These are phyloP conservation scores for Plantago elongata DNA, from an alignment of 257 asterid species.

Conservation along the genomic window DNA sequence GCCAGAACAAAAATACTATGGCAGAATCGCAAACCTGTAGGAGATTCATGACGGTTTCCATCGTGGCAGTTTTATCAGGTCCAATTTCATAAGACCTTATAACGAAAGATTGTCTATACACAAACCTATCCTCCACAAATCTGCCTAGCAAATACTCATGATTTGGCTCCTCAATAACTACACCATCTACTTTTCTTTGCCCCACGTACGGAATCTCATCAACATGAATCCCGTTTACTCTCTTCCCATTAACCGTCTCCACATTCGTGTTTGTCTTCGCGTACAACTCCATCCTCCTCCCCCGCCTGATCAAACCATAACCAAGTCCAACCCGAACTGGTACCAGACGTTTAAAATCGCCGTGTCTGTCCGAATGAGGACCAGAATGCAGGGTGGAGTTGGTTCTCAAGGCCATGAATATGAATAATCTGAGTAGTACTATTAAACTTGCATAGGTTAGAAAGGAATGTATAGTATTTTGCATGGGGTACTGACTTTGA, in stretches of 20 bases:
- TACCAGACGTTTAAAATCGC: neutral
- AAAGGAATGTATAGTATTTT: neutral
- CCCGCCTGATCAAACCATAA: neutral
- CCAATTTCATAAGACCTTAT: conserved; percentile 93
- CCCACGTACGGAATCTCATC: conserved; percentile 24
- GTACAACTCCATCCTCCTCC: conserved; percentile 19
- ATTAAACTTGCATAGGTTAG: neutral
- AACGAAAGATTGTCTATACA: conserved; percentile 65
- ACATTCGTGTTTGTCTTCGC: conserved; percentile 25
- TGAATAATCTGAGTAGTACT: neutral
- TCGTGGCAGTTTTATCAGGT: conserved; percentile 83
- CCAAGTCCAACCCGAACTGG: neutral
- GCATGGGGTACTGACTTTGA: neutral
- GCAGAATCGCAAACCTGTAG: conserved; percentile 48
- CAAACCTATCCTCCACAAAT: conserved; percentile 52
- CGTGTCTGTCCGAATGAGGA: neutral
- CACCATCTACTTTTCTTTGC: conserved; percentile 10
- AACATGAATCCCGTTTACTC: conserved; percentile 49
- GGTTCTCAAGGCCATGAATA: conserved; percentile 21
- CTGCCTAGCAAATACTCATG: conserved; percentile 49
- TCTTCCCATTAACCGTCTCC: conserved; percentile 50
- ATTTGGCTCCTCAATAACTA: conserved; percentile 20
- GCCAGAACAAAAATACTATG: neutral
- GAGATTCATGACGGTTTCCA: conserved; percentile 91
- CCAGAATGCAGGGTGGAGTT: conserved; percentile 6